Evolutionary conservation across 805 yeast species (phyloP).

Genomic region (Candida ipomoeae): DNA sequence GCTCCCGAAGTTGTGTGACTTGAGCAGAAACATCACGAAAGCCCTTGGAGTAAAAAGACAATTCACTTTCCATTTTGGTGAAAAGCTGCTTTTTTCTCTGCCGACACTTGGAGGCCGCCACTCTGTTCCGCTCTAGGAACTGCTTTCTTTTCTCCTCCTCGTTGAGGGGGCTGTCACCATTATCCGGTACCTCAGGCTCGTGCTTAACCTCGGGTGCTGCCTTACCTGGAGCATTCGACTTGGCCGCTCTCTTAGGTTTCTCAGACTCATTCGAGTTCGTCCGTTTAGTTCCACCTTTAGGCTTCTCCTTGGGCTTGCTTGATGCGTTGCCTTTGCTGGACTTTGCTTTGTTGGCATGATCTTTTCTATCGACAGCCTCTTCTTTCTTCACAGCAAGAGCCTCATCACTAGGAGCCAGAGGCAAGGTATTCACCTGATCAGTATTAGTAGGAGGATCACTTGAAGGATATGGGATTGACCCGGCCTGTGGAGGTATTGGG

Average conservation of each 20-base stretch:
- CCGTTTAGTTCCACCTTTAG: conserved; percentile 5
- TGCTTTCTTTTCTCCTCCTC: conserved; percentile 56
- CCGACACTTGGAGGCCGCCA: conserved; percentile 94
- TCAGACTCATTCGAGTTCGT: conserved; percentile 5
- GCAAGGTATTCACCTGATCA: not conserved
- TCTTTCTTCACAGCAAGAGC: not conserved
- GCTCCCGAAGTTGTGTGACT: conserved; percentile 55
- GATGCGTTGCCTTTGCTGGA: not conserved
- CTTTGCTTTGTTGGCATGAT: not conserved
- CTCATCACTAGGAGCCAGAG: not conserved
- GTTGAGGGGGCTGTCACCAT: conserved; percentile 8
- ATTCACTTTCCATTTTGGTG: conserved; percentile 75
- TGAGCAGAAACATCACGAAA: conserved; percentile 63
- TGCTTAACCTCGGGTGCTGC: conserved; percentile 8
- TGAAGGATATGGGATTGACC: not conserved
- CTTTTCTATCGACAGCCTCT: not conserved
- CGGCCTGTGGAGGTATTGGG: not conserved
- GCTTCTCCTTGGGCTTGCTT: conserved; percentile 1
- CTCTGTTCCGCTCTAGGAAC: conserved; percentile 83
- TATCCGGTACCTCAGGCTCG: conserved; percentile 8
- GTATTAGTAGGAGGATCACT: not conserved
- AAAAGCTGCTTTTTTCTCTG: conserved; percentile 89
- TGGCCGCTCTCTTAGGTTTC: conserved; percentile 10
- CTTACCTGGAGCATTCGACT: conserved; percentile 6
- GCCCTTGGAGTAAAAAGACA: conserved; percentile 64